Evolutionary conservation across 441 rosid genomes (phyloP), one percentile per base, ranked within the genome.

Genomic region (Arabidopsis hybrid): DNA sequence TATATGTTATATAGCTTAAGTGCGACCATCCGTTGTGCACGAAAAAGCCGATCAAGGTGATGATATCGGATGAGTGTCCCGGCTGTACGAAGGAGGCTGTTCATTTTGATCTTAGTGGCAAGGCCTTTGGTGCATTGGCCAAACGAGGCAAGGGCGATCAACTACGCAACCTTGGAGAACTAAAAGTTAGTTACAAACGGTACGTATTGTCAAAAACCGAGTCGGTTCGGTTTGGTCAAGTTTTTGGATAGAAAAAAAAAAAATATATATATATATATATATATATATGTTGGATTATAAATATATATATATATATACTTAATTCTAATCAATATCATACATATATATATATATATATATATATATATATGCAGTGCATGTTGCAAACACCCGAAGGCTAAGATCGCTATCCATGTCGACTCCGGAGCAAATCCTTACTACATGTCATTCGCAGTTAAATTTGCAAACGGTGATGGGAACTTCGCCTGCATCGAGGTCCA

Each of bases 381-480:
- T 34, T 91, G 95, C 75, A 60, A 81, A 42, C 89, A 80, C 70
- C 87, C 82, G 0, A 89, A 90, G n/a, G 70, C 2, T 68, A 79
- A 50, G 2, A 43, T 89, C 67, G 53, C 81, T 4, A 82, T 89
- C 50, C 83, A 55, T 0, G 80, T 89, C 2, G 93, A 89, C 65
- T 16, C 84, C 0, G 90, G 96, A 14, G 85, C 96, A 17, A 85
- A 81, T 68, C 84, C 88, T 0, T 67, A 72, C 78, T 88, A 86
- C 65, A 81, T 90, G 32, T 87, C 92, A 1, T 76, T 78, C 45
- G 6, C 86, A 17, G 55, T 81, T 7, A 85, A 82, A 40, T 87
- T 47, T 17, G 87, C 60, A 67, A 69, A 87, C 18, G 91, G 90
- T 11, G 91, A 88, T 17, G 93, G 87, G 6, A 85, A 84, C 14